Percentiles rank a stretch among this genome's conserved stretches.
Conservation (phyloP, 2,329 filamentous ascomycete species). For the Sarocladium strictum region DNA sequence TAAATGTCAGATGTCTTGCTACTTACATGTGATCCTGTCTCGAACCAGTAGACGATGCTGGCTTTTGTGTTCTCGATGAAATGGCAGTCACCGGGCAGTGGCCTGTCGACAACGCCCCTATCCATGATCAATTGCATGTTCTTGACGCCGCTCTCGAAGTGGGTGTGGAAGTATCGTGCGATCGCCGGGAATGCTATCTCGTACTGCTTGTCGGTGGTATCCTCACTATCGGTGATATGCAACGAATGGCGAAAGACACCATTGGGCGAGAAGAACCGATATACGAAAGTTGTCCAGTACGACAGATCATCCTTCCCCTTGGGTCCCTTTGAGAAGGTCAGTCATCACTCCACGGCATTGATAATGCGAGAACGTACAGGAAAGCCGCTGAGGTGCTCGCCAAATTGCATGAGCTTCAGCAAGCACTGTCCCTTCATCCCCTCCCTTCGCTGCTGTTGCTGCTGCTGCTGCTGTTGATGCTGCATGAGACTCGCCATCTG, state of each 20-base stretch:
- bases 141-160: constrained; percentile 80
- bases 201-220: constrained; percentile 67
- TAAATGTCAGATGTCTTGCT: background rate
- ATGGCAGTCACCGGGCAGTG: constrained; percentile 57
- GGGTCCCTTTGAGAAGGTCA: constrained; percentile 34
- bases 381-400: constrained; percentile 56
- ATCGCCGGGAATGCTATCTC: constrained; percentile 79
- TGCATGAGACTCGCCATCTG: constrained; percentile 32
- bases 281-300: constrained; percentile 77
- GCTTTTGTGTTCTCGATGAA: constrained; percentile 71
- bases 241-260: constrained; percentile 74
- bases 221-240: constrained; percentile 49
- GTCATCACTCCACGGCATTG: background rate
- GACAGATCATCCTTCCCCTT: constrained; percentile 62
- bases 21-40: constrained; percentile 73
- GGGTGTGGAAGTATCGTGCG: constrained; percentile 82
- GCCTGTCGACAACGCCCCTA: constrained; percentile 49
- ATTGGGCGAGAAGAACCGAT: constrained; percentile 70
- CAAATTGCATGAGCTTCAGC: constrained; percentile 55
- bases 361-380: constrained; percentile 31
- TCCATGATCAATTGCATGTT: constrained; percentile 84
- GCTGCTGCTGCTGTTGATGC: constrained; percentile 46
- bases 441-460: constrained; percentile 44
- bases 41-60: constrained; percentile 85
- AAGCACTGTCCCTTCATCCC: constrained; percentile 51